These are phyloP conservation scores for Annulohypoxylon maeteangense DNA, from an alignment of 495 filamentous ascomycete genomes.

Conservation along the genomic window DNA sequence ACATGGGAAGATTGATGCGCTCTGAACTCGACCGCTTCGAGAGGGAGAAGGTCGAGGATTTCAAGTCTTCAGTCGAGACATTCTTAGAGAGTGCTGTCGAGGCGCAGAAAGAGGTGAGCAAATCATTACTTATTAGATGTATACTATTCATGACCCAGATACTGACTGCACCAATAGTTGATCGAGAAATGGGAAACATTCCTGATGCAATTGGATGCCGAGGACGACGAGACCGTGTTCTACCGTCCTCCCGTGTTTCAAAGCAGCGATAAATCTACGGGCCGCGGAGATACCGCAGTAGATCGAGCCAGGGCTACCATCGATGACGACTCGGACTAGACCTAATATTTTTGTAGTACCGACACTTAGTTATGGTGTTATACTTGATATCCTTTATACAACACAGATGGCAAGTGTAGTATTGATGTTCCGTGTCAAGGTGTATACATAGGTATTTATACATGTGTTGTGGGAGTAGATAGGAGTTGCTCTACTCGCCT, in stretches of 20 bases:
- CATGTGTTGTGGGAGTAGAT: constrained; percentile 38
- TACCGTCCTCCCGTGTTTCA: constrained; percentile 70
- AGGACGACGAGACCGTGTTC: constrained; percentile 85
- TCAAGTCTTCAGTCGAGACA: constrained; percentile 97
- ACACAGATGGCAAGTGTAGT: constrained; percentile 15
- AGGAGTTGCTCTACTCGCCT: constrained; percentile 49
- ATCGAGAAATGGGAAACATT: constrained; percentile 99
- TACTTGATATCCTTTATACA: constrained; percentile 37
- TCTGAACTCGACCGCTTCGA: constrained; percentile 93
- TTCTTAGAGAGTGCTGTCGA: constrained; percentile 96
- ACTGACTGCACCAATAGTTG: constrained; percentile 66
- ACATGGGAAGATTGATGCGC: constrained; percentile 95
- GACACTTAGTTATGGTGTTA: constrained; percentile 12
- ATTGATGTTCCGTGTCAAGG: constrained; percentile 14
- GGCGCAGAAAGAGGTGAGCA: constrained; percentile 94
- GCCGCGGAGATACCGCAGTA: constrained; percentile 57
- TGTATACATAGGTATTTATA: constrained; percentile 44
- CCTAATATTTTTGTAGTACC: constrained; percentile 35
- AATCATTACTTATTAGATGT: background rate
- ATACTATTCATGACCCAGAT: background rate
- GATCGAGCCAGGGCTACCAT: constrained; percentile 62
- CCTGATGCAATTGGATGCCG: constrained; percentile 91
- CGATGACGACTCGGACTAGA: constrained; percentile 61
- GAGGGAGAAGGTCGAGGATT: constrained; percentile 97
- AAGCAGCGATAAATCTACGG: constrained; percentile 52